Evolutionary conservation across 768 basidiomycete species (phyloP).

Genomic region (Hygrophoropsis aurantiaca): DNA sequence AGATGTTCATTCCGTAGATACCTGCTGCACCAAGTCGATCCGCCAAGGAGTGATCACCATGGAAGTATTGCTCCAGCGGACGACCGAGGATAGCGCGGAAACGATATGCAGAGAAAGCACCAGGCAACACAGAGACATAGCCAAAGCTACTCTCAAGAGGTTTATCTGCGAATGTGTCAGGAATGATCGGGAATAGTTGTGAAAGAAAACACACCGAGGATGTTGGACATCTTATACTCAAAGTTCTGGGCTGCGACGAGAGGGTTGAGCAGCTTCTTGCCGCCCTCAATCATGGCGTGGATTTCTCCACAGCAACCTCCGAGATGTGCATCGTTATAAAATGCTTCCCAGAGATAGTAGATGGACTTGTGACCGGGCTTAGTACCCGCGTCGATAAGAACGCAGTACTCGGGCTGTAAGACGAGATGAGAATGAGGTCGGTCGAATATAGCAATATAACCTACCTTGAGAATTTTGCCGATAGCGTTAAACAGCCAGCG

Average conservation of each 20-base stretch:
- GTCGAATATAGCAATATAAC: slow-evolving; percentile 12
- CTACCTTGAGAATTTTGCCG: slow-evolving; percentile 72
- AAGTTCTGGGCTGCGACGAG: slow-evolving; percentile 95
- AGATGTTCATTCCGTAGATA: slow-evolving; percentile 95
- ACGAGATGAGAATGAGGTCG: slow-evolving; percentile 1
- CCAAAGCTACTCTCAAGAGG: slow-evolving; percentile 95
- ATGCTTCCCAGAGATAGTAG: slow-evolving; percentile 93
- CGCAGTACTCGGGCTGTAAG: slow-evolving; percentile 82
- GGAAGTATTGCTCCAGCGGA: slow-evolving; percentile 83
- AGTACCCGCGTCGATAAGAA: slow-evolving; percentile 93
- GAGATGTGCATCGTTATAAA: slow-evolving; percentile 75
- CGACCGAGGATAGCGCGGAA: slow-evolving; percentile 88
- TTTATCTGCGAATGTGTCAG: slow-evolving; percentile 57
- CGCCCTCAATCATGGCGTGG: slow-evolving; percentile 94
- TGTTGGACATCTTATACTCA: slow-evolving; percentile 98
- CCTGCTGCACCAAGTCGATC: slow-evolving; percentile 92
- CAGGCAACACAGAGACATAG: slow-evolving; percentile 92
- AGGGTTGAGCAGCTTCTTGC: slow-evolving; percentile 88
- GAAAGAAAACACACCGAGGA: slow-evolving; percentile 55
- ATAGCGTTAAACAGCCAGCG: slow-evolving; percentile 97
- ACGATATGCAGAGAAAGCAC: slow-evolving; percentile 97
- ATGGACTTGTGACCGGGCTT: slow-evolving; percentile 96
- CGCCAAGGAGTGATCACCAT: slow-evolving; percentile 86
- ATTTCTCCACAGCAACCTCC: slow-evolving; percentile 95
- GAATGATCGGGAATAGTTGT: not conserved